These are phyloP conservation scores for Diophrys appendiculata DNA, from an alignment of 73 alveolate genomes.

Conservation along the genomic window DNA sequence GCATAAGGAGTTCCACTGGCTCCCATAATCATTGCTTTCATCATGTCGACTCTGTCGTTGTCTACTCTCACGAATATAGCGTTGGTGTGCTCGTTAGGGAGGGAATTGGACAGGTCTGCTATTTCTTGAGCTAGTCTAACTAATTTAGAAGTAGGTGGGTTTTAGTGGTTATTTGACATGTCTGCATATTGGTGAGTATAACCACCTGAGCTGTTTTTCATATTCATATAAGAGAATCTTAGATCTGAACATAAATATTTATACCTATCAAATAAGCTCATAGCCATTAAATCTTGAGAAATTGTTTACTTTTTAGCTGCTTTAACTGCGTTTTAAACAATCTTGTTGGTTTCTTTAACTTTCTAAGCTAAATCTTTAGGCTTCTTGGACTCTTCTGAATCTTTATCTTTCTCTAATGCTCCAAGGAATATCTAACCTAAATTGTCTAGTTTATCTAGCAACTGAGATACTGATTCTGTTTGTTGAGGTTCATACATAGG, in stretches of 20 bases:
- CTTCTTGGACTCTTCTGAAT: conserved; percentile 61
- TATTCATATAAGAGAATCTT: conserved; percentile 89
- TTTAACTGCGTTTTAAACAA: conserved; percentile 77
- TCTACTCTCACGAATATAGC: conserved; percentile 86
- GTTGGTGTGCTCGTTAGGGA: conserved; percentile 85
- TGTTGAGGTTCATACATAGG: conserved; percentile 89
- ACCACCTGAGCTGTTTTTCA: conserved; percentile 68
- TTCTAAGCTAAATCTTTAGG: conserved; percentile 81
- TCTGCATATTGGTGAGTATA: conserved; percentile 56
- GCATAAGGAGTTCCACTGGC: conserved; percentile 97
- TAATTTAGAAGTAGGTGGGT: conserved; percentile 86
- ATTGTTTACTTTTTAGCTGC: conserved; percentile 51
- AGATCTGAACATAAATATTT: conserved; percentile 73
- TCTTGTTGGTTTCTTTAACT: conserved; percentile 73
- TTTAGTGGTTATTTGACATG: conserved; percentile 33
- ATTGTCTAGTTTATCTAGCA: conserved; percentile 73
- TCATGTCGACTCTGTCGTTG: conserved; percentile 79
- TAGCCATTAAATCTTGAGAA: conserved; percentile 68
- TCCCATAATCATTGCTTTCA: conserved; percentile 92
- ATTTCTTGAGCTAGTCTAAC: conserved; percentile 93
- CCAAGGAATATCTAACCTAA: conserved; percentile 82
- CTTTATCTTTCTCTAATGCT: conserved; percentile 61
- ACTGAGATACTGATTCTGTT: conserved; percentile 75
- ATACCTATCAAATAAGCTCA: conserved; percentile 84
- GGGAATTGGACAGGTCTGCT: conserved; percentile 81